A percentile compares a stretch with the other conserved stretches of the same genome.
Conservation (phyloP, 2,329 filamentous ascomycete species). For the Fusarium decemcellulare region DNA sequence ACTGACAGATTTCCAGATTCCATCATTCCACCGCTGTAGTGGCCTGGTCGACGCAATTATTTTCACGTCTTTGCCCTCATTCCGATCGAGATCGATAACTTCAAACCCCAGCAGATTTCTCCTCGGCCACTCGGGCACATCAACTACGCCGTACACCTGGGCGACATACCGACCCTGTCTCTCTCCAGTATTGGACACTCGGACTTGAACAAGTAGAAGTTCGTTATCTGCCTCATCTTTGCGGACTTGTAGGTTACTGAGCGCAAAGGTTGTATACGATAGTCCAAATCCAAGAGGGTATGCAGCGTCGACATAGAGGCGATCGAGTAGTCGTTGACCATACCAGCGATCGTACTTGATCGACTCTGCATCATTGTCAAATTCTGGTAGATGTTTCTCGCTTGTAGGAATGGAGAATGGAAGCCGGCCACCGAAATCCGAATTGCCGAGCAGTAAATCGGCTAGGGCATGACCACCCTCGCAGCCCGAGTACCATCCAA, state of each 20-base stretch:
- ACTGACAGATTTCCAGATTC: neutral
- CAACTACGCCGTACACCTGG: conserved; percentile 34
- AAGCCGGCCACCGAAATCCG: conserved; percentile 22
- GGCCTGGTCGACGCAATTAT: conserved; percentile 13
- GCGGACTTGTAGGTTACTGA: neutral
- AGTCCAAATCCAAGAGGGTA: conserved; percentile 41
- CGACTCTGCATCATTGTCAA: conserved; percentile 25
- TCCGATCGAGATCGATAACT: conserved; percentile 6
- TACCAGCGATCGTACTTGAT: conserved; percentile 38
- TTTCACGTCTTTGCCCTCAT: neutral
- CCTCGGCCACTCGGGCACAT: conserved; percentile 12
- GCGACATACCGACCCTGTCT: conserved; percentile 22
- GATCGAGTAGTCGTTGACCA: conserved; percentile 37
- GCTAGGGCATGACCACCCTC: conserved; percentile 38
- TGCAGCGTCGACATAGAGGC: conserved; percentile 15
- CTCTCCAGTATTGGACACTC: conserved; percentile 21
- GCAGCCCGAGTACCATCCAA: conserved; percentile 39
- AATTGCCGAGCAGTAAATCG: conserved; percentile 24
- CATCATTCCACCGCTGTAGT: conserved; percentile 13
- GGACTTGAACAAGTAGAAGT: neutral
- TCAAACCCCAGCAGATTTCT: conserved; percentile 28
- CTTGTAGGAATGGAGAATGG: conserved; percentile 37
- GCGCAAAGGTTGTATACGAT: conserved; percentile 34
- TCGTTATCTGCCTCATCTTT: neutral
- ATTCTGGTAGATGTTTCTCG: conserved; percentile 31